Evolutionary conservation across 345 rosid species (phyloP), one percentile per base, ranked within the genome.

Genomic region (Crucihimalaya himalaica): DNA sequence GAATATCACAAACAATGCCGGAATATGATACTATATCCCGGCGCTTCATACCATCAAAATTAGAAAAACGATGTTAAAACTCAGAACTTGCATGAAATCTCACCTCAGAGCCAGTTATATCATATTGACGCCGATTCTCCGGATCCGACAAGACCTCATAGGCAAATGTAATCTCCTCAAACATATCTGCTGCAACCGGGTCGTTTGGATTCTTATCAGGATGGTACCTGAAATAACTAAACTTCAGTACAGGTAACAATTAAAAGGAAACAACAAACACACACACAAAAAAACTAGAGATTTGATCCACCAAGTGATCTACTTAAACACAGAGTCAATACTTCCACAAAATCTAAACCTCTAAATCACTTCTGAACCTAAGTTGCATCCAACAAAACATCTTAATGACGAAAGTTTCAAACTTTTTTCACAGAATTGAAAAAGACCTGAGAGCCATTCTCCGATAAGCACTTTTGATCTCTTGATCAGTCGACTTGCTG

Each of bases 121-220:
- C 97, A 64, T 84, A 94, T 16, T 88, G 99, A 59, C 81, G 87
- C 2, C 97, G 78, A 76, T 84, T 94, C 67, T 89, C 97, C 1
- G 97, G 87, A 84, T 94, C 91, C 77, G 97, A 92, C 82, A 94
- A 84, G 54, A 92, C 82, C 67, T 88, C 87, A 68, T 94, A 87
- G 1, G 99, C 88, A 83, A 94, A 92, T 15, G 97, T 94, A 71
- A 83, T 84, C 78, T 94, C 99, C 55, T 91, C 85, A 77, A 91
- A 94, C 87, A 86, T 84, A 73, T 94, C 93, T 3, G 96, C 88
- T 68, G 99, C 96, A 78, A 88, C 82, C 28, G 97, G 92, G 59
- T 94, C 97, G 69, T 94, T 86, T 42, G 86, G 92, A 79, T 92
- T 94, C 83, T 94, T 94, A 84, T 92, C 99, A 60, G 99, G 99